Base-by-base conservation (phyloP, 75 land plant species). In the Ceratopteris richardii region DNA sequence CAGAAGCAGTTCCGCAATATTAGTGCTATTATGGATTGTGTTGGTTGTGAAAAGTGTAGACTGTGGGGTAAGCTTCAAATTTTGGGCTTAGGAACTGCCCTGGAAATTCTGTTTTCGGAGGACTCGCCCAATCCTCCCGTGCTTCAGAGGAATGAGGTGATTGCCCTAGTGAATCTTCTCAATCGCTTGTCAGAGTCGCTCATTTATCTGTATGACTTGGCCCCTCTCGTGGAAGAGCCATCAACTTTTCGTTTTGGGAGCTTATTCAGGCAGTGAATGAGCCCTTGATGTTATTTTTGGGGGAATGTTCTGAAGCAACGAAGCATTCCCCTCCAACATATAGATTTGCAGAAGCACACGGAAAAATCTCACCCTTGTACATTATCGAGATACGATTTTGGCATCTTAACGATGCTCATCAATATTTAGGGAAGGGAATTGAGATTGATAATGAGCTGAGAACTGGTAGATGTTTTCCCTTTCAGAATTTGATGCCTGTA, bases 51-150 rank as follows among this genome's bases (percentile, higher is more conserved):
- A 69, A 88, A 93, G 44, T 93, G 98, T 67, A 76, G 98, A 3
- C 72, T 93, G 16, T 93, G 98, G 98, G 95, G 98, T 37, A 93
- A 93, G 72, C 98, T 93, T 56, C 98, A 93, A 54, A 85, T 88
- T 53, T 81, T 80, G 47, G 98, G 98, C 42, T 82, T 93, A 23
- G 98, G 87, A n/a, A 93, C 98, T 18, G 98, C 95, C 7, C 62
- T 93, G 50, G 90, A 93, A 47, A 88, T 93, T 16, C 82, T 93
- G 26, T 88, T 88, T 36, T 78, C 89, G 31, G 95, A 69, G 17
- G 65, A 93, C 58, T 78, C 70, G 9, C 59, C 72, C 30, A 61
- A 66, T 14, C 33, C 40, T 21, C 23, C 60, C 16, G 69, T 56
- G 74, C 57, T 92, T 60, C 97, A 92, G 54, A 53, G 97, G 30